These are phyloP conservation scores for Adansonia madagascariensis DNA, from an alignment of 441 rosid species.

Conservation along the genomic window DNA sequence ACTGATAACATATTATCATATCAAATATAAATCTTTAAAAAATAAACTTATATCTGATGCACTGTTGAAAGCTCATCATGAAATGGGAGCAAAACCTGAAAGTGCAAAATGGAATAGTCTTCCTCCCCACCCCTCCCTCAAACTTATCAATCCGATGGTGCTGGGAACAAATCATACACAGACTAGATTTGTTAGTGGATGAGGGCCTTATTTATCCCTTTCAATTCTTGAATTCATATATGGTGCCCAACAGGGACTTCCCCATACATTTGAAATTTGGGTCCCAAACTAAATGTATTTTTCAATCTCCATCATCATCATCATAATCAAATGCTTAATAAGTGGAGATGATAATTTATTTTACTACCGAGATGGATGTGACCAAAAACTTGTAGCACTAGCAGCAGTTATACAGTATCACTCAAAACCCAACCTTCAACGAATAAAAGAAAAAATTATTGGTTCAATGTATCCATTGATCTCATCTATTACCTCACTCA, in stretches of 20 bases:
- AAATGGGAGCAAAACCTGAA: too few species aligned
- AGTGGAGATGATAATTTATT: neutral
- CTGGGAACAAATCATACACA: neutral
- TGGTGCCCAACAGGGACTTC: neutral
- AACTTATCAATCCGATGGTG: neutral
- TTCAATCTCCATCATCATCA: neutral
- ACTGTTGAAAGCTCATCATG: too few species aligned
- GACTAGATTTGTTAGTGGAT: neutral
- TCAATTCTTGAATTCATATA: neutral
- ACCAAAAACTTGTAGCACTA: neutral
- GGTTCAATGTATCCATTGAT: slow-evolving; percentile 1
- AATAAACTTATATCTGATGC: too few species aligned
- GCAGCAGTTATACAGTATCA: too few species aligned
- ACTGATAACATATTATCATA: too few species aligned
- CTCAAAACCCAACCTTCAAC: neutral
- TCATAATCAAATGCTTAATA: too few species aligned
- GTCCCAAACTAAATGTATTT: neutral
- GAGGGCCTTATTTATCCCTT: neutral
- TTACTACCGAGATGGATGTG: neutral
- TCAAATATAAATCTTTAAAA: too few species aligned
- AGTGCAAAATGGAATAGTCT: too few species aligned
- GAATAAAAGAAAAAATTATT: neutral
- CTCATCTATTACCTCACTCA: neutral
- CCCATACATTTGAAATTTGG: neutral
- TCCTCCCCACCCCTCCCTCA: too few species aligned